These are phyloP conservation scores for Diaporthe batatas DNA, from an alignment of 2,329 filamentous ascomycete species.

Conservation along the genomic window DNA sequence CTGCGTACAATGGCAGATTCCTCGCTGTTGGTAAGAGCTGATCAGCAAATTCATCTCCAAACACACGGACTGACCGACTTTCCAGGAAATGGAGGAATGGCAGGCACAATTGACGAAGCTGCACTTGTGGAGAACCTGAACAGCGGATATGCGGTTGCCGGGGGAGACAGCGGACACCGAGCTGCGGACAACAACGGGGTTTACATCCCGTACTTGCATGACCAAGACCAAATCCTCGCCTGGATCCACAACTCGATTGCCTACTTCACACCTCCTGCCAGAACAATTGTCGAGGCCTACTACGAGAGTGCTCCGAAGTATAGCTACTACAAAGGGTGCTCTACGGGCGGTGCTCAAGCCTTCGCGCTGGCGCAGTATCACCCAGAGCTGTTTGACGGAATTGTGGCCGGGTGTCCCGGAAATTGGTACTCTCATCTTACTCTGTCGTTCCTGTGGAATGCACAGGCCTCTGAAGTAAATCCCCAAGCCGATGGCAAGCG, in stretches of 20 bases:
- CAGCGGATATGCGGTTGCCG: conserved; percentile 15
- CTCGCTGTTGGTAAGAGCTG: conserved; percentile 9
- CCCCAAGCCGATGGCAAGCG: background rate
- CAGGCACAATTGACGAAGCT: conserved; percentile 5
- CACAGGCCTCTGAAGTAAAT: conserved; percentile 19
- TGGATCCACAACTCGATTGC: conserved; percentile 32
- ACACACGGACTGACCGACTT: background rate
- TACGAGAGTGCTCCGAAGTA: conserved; percentile 5
- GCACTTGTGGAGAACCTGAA: conserved; percentile 19
- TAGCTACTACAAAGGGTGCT: conserved; percentile 28
- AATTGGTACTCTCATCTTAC: conserved; percentile 23
- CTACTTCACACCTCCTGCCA: conserved; percentile 26
- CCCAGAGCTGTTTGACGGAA: conserved; percentile 21
- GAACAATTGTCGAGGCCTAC: background rate
- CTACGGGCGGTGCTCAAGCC: conserved; percentile 2
- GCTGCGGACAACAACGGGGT: conserved; percentile 18
- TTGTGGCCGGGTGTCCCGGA: background rate
- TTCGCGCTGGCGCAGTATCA: conserved; percentile 7
- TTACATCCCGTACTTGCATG: conserved; percentile 9
- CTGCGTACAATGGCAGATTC: conserved; percentile 14
- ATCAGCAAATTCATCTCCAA: background rate
- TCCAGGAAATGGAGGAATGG: conserved; percentile 2
- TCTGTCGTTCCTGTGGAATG: conserved; percentile 19
- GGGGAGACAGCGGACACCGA: conserved; percentile 28
- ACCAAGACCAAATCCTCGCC: conserved; percentile 26